Conservation (phyloP, 805 yeast species). For the Myxozyma lipomycoides region DNA sequence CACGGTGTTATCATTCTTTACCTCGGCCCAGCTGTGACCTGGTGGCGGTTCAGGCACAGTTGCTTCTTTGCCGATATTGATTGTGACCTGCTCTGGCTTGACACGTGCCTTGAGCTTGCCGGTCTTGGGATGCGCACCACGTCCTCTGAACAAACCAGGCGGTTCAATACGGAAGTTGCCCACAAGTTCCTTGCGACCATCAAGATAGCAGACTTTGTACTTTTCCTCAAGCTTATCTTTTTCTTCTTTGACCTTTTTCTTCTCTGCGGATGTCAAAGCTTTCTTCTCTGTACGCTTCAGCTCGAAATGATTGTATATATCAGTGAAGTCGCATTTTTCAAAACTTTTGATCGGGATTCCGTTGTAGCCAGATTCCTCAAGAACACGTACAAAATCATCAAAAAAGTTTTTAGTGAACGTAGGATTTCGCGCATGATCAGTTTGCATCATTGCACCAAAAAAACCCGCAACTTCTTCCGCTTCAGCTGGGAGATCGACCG, state of each 20-base stretch:
- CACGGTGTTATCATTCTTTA: constrained; percentile 82
- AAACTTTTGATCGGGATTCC: constrained; percentile 51
- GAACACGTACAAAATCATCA: constrained; percentile 63
- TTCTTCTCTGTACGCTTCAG: constrained; percentile 67
- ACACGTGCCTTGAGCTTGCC: constrained; percentile 88
- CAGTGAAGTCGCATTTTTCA: constrained; percentile 68
- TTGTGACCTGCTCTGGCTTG: constrained; percentile 79
- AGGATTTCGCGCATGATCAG: constrained; percentile 86
- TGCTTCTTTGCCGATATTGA: constrained; percentile 72
- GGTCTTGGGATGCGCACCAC: constrained; percentile 96
- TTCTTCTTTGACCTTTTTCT: constrained; percentile 65
- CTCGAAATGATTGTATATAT: constrained; percentile 71
- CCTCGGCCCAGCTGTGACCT: constrained; percentile 89
- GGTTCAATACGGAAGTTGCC: constrained; percentile 95
- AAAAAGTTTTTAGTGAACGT: constrained; percentile 85
- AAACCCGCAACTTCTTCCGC: constrained; percentile 98
- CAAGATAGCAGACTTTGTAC: constrained; percentile 70
- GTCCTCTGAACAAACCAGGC: constrained; percentile 91
- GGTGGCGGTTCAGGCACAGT: constrained; percentile 76
- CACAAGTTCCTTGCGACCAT: constrained; percentile 86
- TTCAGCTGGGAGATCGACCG: constrained; percentile 66
- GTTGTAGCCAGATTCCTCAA: constrained; percentile 63
- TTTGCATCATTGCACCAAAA: constrained; percentile 79
- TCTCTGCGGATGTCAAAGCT: constrained; percentile 63
- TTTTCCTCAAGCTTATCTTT: constrained; percentile 75